Conservation (phyloP, 2,329 filamentous ascomycete genomes). For the Dendrostoma leiphaemia region DNA sequence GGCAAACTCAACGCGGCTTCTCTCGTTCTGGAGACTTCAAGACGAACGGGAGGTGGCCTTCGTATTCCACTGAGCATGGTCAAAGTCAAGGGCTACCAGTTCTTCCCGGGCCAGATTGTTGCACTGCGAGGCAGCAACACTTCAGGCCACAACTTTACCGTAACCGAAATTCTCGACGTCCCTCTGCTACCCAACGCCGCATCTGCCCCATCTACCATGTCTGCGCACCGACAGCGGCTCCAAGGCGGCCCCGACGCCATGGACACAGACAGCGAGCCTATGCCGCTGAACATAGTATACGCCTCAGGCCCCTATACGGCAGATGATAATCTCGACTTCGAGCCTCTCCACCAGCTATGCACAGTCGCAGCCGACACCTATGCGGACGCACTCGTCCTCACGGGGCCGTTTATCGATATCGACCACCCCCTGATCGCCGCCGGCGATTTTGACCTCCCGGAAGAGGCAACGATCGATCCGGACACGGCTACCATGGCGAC, state of each 20-base stretch:
- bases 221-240: slow-evolving; percentile 67
- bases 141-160: slow-evolving; percentile 78
- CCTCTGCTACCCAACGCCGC: slow-evolving; percentile 75
- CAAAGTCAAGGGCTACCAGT: slow-evolving; percentile 66
- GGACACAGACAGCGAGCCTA: slow-evolving; percentile 55
- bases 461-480: slow-evolving; percentile 64
- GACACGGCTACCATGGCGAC: slow-evolving; percentile 79
- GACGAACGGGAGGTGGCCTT: slow-evolving; percentile 77
- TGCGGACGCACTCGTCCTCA: slow-evolving; percentile 76
- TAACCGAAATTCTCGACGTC: slow-evolving; percentile 71
- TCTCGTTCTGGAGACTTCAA: slow-evolving; percentile 82
- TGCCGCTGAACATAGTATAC: slow-evolving; percentile 74
- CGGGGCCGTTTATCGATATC: slow-evolving; percentile 85
- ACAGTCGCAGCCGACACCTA: slow-evolving; percentile 70
- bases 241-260: slow-evolving; percentile 62
- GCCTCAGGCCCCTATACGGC: slow-evolving; percentile 88
- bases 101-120: slow-evolving; percentile 94
- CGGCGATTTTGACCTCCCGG: slow-evolving; percentile 75
- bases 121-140: slow-evolving; percentile 84
- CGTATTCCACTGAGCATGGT: slow-evolving; percentile 78
- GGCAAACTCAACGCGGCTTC: slow-evolving; percentile 84
- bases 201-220: slow-evolving; percentile 63
- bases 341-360: slow-evolving; percentile 80
- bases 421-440: slow-evolving; percentile 85
- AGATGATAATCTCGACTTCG: slow-evolving; percentile 88